A percentile compares a stretch with the other conserved stretches of the same genome.
These are phyloP conservation scores for Boechera stricta DNA, from an alignment of 345 rosid species.

Conservation along the genomic window DNA sequence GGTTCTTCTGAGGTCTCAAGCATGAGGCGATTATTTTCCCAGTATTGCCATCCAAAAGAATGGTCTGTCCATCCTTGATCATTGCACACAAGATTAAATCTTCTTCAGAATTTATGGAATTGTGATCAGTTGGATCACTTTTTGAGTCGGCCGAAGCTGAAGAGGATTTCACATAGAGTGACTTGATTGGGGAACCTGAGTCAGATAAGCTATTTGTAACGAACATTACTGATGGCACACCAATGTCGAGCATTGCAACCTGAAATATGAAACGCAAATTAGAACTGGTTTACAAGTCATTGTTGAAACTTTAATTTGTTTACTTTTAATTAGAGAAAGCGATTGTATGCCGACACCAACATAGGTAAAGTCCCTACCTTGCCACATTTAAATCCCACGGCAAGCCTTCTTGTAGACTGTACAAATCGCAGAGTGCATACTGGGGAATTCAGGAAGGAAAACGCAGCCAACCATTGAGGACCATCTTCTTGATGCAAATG, in stretches of 20 bases:
- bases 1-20: slow-evolving; percentile 50
- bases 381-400: slow-evolving; percentile 84
- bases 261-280: slow-evolving; percentile 52
- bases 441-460: slow-evolving; percentile 67
- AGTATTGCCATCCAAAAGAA: slow-evolving; percentile 60
- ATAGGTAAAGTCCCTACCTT: slow-evolving; percentile 54
- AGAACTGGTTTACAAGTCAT: slow-evolving; percentile 28
- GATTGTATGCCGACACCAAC: slow-evolving; percentile 19
- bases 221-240: slow-evolving; percentile 60
- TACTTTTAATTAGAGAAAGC: slow-evolving; percentile 15
- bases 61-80: slow-evolving; percentile 67
- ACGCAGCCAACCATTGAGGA: slow-evolving; percentile 70
- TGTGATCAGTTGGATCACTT: slow-evolving; percentile 46
- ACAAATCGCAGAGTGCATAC: slow-evolving; percentile 58
- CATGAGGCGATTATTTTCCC: slow-evolving; percentile 56
- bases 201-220: slow-evolving; percentile 61
- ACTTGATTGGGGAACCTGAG: slow-evolving; percentile 60
- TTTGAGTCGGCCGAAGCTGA: slow-evolving; percentile 40
- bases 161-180: slow-evolving; percentile 56
- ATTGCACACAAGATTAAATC: slow-evolving; percentile 54
- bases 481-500: slow-evolving; percentile 61
- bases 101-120: slow-evolving; percentile 42
- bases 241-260: slow-evolving; percentile 83
- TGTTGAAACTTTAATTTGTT: slow-evolving; percentile 7
- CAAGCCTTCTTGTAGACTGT: slow-evolving; percentile 63